Percentiles rank a stretch among this genome's conserved stretches.
Conservation (phyloP, 202 grass and related monocot genomes). For the Setaria viridis region DNA sequence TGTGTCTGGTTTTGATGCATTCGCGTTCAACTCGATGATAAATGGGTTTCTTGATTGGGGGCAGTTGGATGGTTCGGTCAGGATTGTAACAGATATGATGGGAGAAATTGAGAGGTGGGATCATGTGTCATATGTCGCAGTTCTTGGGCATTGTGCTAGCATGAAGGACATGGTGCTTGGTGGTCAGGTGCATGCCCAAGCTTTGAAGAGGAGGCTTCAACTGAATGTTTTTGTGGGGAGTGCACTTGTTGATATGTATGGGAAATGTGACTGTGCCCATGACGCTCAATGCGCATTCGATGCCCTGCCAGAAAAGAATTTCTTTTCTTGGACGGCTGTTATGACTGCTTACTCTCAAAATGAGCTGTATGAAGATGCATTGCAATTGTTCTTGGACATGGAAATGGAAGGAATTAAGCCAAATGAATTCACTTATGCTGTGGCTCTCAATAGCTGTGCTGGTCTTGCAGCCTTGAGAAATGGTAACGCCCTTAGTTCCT, state of each 20-base stretch:
- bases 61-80: constrained; percentile 40
- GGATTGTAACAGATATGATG: constrained; percentile 53
- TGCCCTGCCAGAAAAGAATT: constrained; percentile 64
- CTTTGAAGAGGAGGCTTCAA: constrained; percentile 67
- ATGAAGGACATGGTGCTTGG: constrained; percentile 63
- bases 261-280: constrained; percentile 61
- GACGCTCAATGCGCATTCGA: constrained; percentile 57
- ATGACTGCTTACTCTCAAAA: constrained; percentile 72
- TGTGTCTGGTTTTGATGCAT: constrained; percentile 52
- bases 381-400: constrained; percentile 79
- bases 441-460: constrained; percentile 69
- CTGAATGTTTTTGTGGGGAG: constrained; percentile 61
- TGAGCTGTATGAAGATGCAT: constrained; percentile 73
- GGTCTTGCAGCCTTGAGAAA: constrained; percentile 76
- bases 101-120: constrained; percentile 64
- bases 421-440: constrained; percentile 73
- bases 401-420: constrained; percentile 54
- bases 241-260: constrained; percentile 81
- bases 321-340: constrained; percentile 80
- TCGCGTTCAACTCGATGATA: constrained; percentile 73
- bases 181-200: constrained; percentile 62
- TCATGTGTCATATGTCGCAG: constrained; percentile 66
- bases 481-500: constrained; percentile 68
- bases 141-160: constrained; percentile 74
- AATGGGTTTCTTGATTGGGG: constrained; percentile 71